These are phyloP conservation scores for Alopecurus myosuroides DNA, from an alignment of 176 grass and related monocot genomes.

Conservation along the genomic window DNA sequence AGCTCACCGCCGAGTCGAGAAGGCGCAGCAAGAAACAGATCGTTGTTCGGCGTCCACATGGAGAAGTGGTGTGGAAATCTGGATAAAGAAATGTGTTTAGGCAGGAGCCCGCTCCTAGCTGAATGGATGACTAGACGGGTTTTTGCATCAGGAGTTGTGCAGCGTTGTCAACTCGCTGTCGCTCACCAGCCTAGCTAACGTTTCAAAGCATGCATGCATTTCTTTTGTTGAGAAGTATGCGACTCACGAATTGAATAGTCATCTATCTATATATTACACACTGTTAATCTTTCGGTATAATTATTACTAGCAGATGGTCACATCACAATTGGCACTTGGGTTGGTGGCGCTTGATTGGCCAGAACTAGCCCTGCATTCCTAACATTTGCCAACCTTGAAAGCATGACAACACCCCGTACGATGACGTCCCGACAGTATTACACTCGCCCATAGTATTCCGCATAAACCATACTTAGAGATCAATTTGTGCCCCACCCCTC, in stretches of 20 bases:
- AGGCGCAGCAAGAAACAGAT: background rate
- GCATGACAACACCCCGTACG: background rate
- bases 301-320: background rate
- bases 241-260: background rate
- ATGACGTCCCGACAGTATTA: too few species aligned
- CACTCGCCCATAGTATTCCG: too few species aligned
- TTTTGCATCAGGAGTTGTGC: background rate
- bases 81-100: background rate
- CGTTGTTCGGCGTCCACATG: background rate
- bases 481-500: too few species aligned
- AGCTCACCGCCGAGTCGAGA: background rate
- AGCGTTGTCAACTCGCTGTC: background rate
- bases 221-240: background rate
- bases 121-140: background rate
- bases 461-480: too few species aligned
- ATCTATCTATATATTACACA: too few species aligned
- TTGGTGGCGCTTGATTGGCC: background rate
- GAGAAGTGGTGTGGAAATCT: background rate
- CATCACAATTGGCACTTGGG: slow-evolving; percentile 28
- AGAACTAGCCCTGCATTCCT: background rate
- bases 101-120: background rate
- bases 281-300: too few species aligned
- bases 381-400: slow-evolving; percentile 7
- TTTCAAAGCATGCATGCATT: background rate
- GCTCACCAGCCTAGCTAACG: background rate